phyloP scores from a whole-genome alignment of 331 rosid genomes.

The Pyracantha coccinea region DNA sequence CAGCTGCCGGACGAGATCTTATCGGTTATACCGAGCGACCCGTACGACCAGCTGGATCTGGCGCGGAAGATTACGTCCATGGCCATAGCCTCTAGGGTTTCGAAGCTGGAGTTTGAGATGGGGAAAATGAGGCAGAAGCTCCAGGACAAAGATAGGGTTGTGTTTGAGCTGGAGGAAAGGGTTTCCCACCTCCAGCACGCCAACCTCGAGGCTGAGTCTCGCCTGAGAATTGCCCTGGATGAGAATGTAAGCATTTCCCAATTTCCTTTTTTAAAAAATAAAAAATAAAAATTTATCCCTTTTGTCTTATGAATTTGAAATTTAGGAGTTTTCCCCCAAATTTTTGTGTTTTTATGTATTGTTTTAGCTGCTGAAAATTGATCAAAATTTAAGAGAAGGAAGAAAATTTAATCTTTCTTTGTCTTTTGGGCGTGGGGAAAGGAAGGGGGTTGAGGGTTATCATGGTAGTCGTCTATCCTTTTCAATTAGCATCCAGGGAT shows the following conservation, averaged over 20 bases:
- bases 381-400: not conserved
- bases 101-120: slow-evolving; percentile 72
- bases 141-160: slow-evolving; percentile 49
- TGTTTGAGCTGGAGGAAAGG: slow-evolving; percentile 53
- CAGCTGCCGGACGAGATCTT: slow-evolving; percentile 66
- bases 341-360: not conserved
- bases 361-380: not conserved
- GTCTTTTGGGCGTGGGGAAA: not conserved
- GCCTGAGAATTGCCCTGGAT: slow-evolving; percentile 44
- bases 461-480: not conserved
- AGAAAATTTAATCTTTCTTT: not conserved
- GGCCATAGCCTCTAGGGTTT: slow-evolving; percentile 95
- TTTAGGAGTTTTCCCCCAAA: not conserved
- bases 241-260: slow-evolving; percentile 46
- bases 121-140: slow-evolving; percentile 49
- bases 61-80: slow-evolving; percentile 96
- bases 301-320: not conserved
- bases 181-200: slow-evolving; percentile 44
- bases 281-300: too few relatives aligned
- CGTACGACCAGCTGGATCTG: slow-evolving; percentile 93
- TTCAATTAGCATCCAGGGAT: not conserved
- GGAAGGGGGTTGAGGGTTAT: not conserved
- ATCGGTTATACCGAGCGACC: slow-evolving; percentile 82
- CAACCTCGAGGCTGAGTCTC: slow-evolving; percentile 55
- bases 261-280: too few relatives aligned